Evolutionary conservation across 202 grass and related monocot species (phyloP), one percentile per base, ranked within the genome.

Genomic region (Bolboschoenoplectus hybrid): DNA sequence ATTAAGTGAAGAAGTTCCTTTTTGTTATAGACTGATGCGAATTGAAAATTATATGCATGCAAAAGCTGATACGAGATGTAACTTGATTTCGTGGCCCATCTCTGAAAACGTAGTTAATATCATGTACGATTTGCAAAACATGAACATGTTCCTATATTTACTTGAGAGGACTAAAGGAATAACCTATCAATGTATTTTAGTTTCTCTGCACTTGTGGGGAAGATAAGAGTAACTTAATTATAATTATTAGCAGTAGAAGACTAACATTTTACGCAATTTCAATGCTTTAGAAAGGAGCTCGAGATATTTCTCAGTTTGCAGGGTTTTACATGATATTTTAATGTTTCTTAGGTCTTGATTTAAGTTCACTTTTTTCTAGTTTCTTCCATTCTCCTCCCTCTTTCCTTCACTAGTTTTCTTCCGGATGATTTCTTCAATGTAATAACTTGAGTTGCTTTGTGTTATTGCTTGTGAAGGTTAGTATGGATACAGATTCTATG

Each of bases 401-500:
- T 26, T 26, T 26, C 26, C 26, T 26, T 26, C 26, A 26, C 26
- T 26, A 26, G 26, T 26, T 26, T 26, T 26, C 26, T 60, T 32
- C 58, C 46, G 5, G 35, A 69, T 44, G 14, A 19, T 26, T 39
- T 71, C 6, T 49, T 61, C 19, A 56, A 63, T 71, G 19, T 80
- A 49, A 50, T 61, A 45, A 41, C 14, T 86, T 87, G 43, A 16
- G 6, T 74, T 87, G 36, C 74, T 60, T 72, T 36, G 36, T 62
- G 9, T 66, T 19, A 53, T 79, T 68, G 38, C 9, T 63, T 49
- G 65, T 86, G 63, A 89, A 99, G 97, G 92, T 99, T 84, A 91
- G 92, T 83, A 94, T 90, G 89, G 93, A 99, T 87, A 87, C 90
- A 16, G 88, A 88, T 26, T 92, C 58, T 68, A 51, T 91, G 88